A percentile compares a stretch with the other conserved stretches of the same genome.
These are phyloP conservation scores for Amylocystis lapponica DNA, from an alignment of 768 basidiomycete species.

Conservation along the genomic window DNA sequence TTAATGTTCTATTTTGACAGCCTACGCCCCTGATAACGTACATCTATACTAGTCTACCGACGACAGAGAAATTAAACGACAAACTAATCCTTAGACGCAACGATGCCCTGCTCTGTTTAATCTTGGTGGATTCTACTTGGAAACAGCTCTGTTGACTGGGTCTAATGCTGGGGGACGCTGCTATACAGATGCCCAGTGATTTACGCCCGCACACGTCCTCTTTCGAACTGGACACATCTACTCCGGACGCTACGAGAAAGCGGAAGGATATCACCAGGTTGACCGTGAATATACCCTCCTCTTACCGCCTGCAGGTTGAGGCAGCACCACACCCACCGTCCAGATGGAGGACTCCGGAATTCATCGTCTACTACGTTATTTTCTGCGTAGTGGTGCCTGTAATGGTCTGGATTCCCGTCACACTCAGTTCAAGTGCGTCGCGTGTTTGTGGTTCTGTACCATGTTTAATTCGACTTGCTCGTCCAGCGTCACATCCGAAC, in stretches of 20 bases:
- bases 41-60: no score
- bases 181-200: conserved; percentile 26
- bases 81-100: neutral
- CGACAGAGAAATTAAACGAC: no score
- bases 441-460: neutral
- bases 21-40: no score
- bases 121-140: neutral
- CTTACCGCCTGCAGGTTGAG: conserved; percentile 26
- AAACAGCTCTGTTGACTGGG: no score
- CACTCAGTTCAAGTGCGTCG: conserved; percentile 69
- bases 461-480: no score
- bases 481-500: conserved; percentile 75
- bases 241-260: neutral
- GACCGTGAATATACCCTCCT: conserved; percentile 51
- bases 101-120: neutral
- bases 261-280: conserved; percentile 36
- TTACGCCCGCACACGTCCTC: conserved; percentile 11
- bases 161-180: conserved; percentile 20
- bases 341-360: conserved; percentile 80
- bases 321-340: conserved; percentile 30
- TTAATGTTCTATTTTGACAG: no score
- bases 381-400: conserved; percentile 57
- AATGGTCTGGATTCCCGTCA: conserved; percentile 73
- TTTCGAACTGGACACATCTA: conserved; percentile 17
- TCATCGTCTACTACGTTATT: conserved; percentile 65